These are phyloP conservation scores for Trichocladium antarcticum DNA, from an alignment of 495 filamentous ascomycete species.

Conservation along the genomic window DNA sequence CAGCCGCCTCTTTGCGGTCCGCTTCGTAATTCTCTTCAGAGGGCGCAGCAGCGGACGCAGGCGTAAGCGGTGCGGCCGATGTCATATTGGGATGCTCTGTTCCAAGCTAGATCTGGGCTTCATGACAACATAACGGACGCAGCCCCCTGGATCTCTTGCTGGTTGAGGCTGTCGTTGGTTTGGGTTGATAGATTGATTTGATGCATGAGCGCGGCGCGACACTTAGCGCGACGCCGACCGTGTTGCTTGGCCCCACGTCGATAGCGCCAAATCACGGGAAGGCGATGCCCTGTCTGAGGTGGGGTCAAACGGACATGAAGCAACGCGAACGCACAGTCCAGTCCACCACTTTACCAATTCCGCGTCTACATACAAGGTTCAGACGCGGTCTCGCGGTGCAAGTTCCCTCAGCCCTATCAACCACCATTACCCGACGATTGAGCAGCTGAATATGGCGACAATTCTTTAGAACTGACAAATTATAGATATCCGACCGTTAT, in stretches of 20 bases:
- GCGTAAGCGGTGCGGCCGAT: background rate
- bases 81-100: background rate
- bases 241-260: constrained; percentile 9
- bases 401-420: too few relatives aligned
- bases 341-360: constrained; percentile 8
- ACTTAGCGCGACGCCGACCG: too few relatives aligned
- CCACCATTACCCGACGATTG: too few relatives aligned
- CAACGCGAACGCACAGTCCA: constrained; percentile 9
- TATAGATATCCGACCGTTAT: too few relatives aligned
- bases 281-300: background rate
- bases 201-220: background rate
- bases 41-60: background rate
- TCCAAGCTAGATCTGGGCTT: background rate
- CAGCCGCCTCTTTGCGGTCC: background rate
- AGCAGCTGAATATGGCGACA: too few relatives aligned
- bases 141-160: background rate
- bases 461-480: too few relatives aligned
- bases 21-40: background rate
- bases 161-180: background rate
- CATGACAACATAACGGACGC: background rate
- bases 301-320: background rate
- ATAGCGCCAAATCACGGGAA: constrained; percentile 17
- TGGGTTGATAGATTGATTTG: background rate
- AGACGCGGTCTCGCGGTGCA: too few relatives aligned
- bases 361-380: too few relatives aligned